phyloP scores from a whole-genome alignment of 352 stramenopile genomes.

The Globisporangium nodosum region DNA sequence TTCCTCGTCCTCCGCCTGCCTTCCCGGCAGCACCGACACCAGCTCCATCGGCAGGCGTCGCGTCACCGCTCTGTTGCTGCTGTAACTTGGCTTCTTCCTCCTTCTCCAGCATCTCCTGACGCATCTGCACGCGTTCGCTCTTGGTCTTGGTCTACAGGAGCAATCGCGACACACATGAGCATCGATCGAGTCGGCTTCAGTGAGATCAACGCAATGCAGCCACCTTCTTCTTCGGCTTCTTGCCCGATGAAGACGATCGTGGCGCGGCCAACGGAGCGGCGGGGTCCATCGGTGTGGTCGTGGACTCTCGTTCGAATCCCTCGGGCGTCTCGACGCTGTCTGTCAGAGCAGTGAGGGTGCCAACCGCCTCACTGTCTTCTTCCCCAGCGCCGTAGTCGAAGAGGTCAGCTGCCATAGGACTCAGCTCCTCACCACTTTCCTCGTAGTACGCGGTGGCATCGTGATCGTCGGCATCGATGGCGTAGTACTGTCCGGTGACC shows the following conservation, averaged over 20 bases:
- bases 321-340: not conserved
- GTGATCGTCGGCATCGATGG: slow-evolving; percentile 5
- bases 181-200: not conserved
- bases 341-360: not conserved
- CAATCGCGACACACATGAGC: not conserved
- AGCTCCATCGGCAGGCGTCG: not conserved
- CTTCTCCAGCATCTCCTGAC: slow-evolving; percentile 49
- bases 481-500: slow-evolving; percentile 12
- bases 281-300: not conserved
- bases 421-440: slow-evolving; percentile 1
- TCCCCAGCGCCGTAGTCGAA: slow-evolving; percentile 12
- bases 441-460: slow-evolving; percentile 5
- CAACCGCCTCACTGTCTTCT: not conserved
- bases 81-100: slow-evolving; percentile 35
- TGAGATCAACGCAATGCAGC: not conserved
- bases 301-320: not conserved
- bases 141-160: slow-evolving; percentile 26
- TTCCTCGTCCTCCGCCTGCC: not conserved
- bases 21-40: not conserved
- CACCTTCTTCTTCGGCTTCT: slow-evolving; percentile 7
- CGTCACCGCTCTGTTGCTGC: not conserved
- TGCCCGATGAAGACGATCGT: not conserved
- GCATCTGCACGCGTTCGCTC: slow-evolving; percentile 46
- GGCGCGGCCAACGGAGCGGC: not conserved
- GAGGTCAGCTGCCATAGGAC: slow-evolving; percentile 30